phyloP scores from a whole-genome alignment of 768 basidiomycete genomes.

The Hebeloma cylindrosporum region DNA sequence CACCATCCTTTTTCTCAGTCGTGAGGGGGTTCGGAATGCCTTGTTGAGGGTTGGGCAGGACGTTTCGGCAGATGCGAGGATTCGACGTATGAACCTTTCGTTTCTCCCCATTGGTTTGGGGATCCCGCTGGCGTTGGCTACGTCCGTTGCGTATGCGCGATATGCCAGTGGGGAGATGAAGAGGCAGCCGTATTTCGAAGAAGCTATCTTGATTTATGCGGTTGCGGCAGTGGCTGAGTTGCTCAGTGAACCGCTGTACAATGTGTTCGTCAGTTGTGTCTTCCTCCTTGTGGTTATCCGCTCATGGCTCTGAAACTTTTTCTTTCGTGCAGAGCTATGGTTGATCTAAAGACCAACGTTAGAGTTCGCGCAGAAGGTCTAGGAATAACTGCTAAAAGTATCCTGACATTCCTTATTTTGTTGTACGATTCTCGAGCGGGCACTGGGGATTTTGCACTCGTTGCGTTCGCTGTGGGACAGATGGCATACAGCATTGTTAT shows the following conservation, averaged over 20 bases:
- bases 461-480: slow-evolving; percentile 89
- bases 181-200: slow-evolving; percentile 62
- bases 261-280: slow-evolving; percentile 45
- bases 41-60: slow-evolving; percentile 58
- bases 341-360: slow-evolving; percentile 61
- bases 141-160: slow-evolving; percentile 52
- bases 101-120: slow-evolving; percentile 71
- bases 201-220: slow-evolving; percentile 69
- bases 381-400: slow-evolving; percentile 73
- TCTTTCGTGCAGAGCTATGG: slow-evolving; percentile 51
- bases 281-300: background rate
- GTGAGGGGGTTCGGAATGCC: slow-evolving; percentile 91
- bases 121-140: slow-evolving; percentile 56
- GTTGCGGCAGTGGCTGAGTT: slow-evolving; percentile 77
- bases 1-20: slow-evolving; percentile 86
- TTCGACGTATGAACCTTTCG: slow-evolving; percentile 42
- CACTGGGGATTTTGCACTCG: slow-evolving; percentile 53
- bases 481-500: slow-evolving; percentile 65
- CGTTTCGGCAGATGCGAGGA: background rate
- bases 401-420: slow-evolving; percentile 69
- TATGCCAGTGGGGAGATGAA: slow-evolving; percentile 54
- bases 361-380: slow-evolving; percentile 86
- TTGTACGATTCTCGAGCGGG: slow-evolving; percentile 42
- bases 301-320: background rate
- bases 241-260: slow-evolving; percentile 80